A percentile compares a stretch with the other conserved stretches of the same genome.
These are phyloP conservation scores for Cyphellophora attinorum DNA, from an alignment of 2,329 filamentous ascomycete species.

Conservation along the genomic window DNA sequence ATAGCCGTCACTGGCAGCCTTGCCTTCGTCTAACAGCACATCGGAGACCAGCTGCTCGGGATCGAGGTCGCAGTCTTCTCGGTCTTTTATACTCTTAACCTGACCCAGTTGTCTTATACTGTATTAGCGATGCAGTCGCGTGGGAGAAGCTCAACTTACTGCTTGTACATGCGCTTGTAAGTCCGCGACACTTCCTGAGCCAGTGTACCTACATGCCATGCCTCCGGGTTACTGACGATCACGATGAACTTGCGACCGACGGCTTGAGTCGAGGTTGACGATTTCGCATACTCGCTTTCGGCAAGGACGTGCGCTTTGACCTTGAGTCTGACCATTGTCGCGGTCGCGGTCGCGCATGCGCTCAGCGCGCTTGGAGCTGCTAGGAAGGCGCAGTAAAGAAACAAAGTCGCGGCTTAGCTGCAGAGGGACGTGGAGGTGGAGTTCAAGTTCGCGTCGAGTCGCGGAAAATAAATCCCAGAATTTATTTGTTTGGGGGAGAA, in stretches of 20 bases:
- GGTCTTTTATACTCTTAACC: conserved; percentile 20
- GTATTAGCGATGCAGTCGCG: too few species aligned
- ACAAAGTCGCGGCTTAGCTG: too few species aligned
- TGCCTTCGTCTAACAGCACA: conserved; percentile 18
- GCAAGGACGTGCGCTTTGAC: conserved; percentile 17
- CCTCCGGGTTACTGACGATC: conserved; percentile 15
- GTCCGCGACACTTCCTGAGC: conserved; percentile 13
- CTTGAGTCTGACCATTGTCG: conserved; percentile 16
- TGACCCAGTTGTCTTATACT: conserved; percentile 15
- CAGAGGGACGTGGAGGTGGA: too few species aligned
- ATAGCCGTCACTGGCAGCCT: conserved; percentile 14
- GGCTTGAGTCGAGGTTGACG: conserved; percentile 3
- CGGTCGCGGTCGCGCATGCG: neutral
- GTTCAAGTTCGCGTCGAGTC: too few species aligned
- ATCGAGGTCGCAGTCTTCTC: conserved; percentile 19
- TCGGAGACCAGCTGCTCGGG: conserved; percentile 16
- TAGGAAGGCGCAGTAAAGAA: conserved; percentile 2
- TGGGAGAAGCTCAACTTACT: too few species aligned
- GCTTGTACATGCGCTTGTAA: conserved; percentile 16
- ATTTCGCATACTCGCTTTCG: conserved; percentile 15
- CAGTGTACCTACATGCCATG: conserved; percentile 17
- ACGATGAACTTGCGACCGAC: conserved; percentile 14
- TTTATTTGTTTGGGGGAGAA: too few species aligned
- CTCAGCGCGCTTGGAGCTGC: neutral
- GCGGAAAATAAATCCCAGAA: too few species aligned